Conservation (phyloP, 345 rosid genomes). For the Arabis hirsuta region DNA sequence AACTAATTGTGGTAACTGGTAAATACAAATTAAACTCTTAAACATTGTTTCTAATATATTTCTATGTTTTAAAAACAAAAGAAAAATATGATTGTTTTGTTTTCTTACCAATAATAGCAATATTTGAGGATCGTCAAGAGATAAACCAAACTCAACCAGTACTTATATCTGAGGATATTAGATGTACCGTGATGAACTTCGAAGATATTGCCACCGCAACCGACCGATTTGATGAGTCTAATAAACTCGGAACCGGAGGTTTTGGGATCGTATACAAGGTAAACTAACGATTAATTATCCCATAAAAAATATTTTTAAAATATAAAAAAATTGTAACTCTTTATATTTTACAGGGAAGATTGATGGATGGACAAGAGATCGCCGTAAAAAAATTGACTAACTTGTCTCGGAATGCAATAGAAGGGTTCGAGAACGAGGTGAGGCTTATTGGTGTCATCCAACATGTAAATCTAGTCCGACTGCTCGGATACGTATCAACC, state of each 20-base stretch:
- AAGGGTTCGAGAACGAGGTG: neutral
- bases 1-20: no score
- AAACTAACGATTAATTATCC: neutral
- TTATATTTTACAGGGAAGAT: no score
- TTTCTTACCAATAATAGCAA: no score
- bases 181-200: neutral
- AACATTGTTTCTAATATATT: no score
- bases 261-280: neutral
- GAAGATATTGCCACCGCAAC: neutral
- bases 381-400: neutral
- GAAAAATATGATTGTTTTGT: neutral
- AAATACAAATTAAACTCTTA: no score
- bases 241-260: neutral
- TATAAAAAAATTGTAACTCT: neutral
- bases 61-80: no score
- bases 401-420: neutral
- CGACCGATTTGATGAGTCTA: no score
- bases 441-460: neutral
- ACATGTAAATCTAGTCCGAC: neutral
- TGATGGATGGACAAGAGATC: neutral
- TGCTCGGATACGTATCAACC: neutral
- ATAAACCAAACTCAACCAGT: no score
- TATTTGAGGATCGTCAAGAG: neutral
- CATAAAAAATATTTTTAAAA: neutral
- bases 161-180: neutral